Conservation (phyloP, 2,329 filamentous ascomycete species). For the Aspergillus sp. region DNA sequence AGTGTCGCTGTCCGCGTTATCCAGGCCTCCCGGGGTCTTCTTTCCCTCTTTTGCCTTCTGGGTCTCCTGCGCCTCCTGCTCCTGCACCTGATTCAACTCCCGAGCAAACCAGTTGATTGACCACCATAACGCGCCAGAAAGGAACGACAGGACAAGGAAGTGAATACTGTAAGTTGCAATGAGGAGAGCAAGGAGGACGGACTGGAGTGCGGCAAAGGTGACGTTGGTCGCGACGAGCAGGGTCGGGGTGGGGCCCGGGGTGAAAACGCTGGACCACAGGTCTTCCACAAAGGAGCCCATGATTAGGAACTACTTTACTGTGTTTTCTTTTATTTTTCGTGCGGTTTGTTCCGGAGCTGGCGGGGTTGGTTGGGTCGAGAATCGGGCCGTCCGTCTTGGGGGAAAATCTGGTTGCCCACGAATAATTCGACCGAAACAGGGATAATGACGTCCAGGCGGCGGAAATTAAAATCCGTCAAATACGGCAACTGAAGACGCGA, state of each 20-base stretch:
- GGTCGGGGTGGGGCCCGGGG: constrained; percentile 77
- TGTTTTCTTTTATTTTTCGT: constrained; percentile 2
- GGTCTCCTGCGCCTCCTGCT: constrained; percentile 39
- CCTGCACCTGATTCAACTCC: constrained; percentile 50
- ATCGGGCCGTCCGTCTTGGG: neutral
- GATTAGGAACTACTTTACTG: constrained; percentile 3
- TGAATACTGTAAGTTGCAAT: constrained; percentile 79
- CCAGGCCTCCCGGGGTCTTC: constrained; percentile 26
- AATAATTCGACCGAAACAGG: too few species aligned
- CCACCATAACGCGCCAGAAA: constrained; percentile 80
- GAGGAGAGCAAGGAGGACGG: constrained; percentile 67
- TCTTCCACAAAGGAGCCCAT: constrained; percentile 56
- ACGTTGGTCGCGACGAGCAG: constrained; percentile 84
- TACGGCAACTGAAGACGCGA: neutral
- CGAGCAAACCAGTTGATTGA: constrained; percentile 94
- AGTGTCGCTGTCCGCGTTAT: constrained; percentile 37
- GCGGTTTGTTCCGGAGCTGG: constrained; percentile 1
- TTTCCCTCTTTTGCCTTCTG: constrained; percentile 17
- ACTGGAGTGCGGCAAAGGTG: constrained; percentile 77
- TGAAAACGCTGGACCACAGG: constrained; percentile 90
- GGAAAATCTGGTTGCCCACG: too few species aligned
- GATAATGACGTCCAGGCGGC: neutral
- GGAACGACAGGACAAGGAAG: constrained; percentile 70
- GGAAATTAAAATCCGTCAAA: constrained; percentile 17
- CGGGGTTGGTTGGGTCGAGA: constrained; percentile 3